Evolutionary conservation across 257 asterid genomes (phyloP).

Genomic region (Datura wrightii): DNA sequence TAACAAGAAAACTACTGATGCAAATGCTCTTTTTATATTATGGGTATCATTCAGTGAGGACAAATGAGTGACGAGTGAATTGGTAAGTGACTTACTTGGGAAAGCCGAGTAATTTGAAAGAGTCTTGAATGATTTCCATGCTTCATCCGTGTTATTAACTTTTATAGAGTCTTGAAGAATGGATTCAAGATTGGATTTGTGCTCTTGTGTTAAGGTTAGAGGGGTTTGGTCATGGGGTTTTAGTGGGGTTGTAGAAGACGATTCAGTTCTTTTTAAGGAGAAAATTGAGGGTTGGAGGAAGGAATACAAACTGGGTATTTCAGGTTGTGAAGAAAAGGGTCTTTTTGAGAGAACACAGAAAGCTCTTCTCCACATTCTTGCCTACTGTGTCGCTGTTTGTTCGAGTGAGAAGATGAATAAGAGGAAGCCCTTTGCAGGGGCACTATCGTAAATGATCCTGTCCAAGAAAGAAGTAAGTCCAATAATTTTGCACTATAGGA

Average conservation of each 20-base stretch:
- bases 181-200: slow-evolving; percentile 58
- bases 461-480: not conserved
- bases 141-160: slow-evolving; percentile 73
- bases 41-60: slow-evolving; percentile 63
- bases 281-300: slow-evolving; percentile 89
- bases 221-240: slow-evolving; percentile 43
- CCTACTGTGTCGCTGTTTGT: not conserved
- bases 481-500: no score
- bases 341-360: slow-evolving; percentile 46
- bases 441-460: not conserved
- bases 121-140: slow-evolving; percentile 93
- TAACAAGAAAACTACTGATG: slow-evolving; percentile 66
- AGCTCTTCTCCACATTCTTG: slow-evolving; percentile 60
- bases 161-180: slow-evolving; percentile 57
- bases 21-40: slow-evolving; percentile 86
- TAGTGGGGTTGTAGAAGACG: slow-evolving; percentile 34
- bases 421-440: not conserved
- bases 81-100: slow-evolving; percentile 78
- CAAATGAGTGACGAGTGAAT: slow-evolving; percentile 71
- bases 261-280: slow-evolving; percentile 42
- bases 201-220: slow-evolving; percentile 50
- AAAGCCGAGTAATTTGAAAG: slow-evolving; percentile 59
- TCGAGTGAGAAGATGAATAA: not conserved
- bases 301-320: slow-evolving; percentile 68
- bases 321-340: slow-evolving; percentile 66